Base-by-base conservation (phyloP, 2,329 filamentous ascomycete genomes). In the Juglanconis sp. region DNA sequence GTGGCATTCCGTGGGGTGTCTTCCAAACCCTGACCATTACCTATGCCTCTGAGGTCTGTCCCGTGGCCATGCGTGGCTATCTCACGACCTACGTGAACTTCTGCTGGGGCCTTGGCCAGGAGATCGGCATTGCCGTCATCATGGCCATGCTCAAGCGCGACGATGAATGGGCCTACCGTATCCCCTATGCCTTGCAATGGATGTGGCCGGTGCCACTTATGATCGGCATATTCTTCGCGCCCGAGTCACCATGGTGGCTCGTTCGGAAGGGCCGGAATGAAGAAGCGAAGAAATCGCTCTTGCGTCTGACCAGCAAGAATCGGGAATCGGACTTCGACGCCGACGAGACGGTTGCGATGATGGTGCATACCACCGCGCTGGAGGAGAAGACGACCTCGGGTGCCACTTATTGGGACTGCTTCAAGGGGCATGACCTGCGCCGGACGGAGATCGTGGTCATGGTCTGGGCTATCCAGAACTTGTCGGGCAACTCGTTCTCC, bases 321-420 rank as follows among this genome's bases (percentile, higher is more conserved):
- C 78, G 79, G 57, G 87, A 91, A 62, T 87, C 85, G 1, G 83
- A 88, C 62, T 93, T 95, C 67, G 85, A 96, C 68, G 84, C 89
- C 10, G 89, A 96, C 64, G 91, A 95, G 75, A 95, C 91, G 0
- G 81, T 96, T 53, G 87, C 90, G 68, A 96, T 96, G 91, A 96
- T 96, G 90, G 86, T 92, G 1, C 91, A 96, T 70, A 96, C 92
- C 0, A 93, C 90, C 0, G 88, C 89, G 0, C 78, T 96, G 10
- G 92, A 96, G 72, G 82, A 90, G 69, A 82, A 84, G 73, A 89
- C 92, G 56, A 92, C 90, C 4, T 76, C 78, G 6, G 91, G 91
- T 35, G 85, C 90, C 5, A 87, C 81, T 56, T 96, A 95, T 73
- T 74, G 84, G 67, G 92, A 96, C 73, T 96, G 92, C 76, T 96